Conservation (phyloP, 2,329 filamentous ascomycete genomes). For the Stenocarpella maydis region DNA sequence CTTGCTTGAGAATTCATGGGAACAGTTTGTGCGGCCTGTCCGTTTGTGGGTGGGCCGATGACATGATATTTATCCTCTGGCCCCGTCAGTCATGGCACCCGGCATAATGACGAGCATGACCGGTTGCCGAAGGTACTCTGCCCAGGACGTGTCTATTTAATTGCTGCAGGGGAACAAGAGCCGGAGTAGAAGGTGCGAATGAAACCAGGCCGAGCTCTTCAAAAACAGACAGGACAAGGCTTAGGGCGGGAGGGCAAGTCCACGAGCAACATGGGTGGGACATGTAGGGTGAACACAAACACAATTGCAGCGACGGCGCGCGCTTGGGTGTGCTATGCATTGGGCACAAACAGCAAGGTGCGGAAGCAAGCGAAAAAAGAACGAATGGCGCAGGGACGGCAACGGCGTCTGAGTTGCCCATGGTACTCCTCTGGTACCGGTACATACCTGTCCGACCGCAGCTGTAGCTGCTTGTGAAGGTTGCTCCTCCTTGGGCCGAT, state of each 20-base stretch:
- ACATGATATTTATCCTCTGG: constrained; percentile 24
- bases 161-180: constrained; percentile 23
- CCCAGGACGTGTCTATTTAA: constrained; percentile 17
- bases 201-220: constrained; percentile 9
- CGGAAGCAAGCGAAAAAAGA: constrained; percentile 5
- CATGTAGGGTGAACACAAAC: not conserved
- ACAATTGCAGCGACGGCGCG: not conserved
- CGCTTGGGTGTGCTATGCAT: constrained; percentile 12
- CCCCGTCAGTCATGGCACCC: constrained; percentile 6
- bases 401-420: constrained; percentile 3
- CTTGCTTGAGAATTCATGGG: constrained; percentile 19
- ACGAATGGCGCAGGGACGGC: constrained; percentile 7
- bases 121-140: constrained; percentile 27
- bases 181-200: constrained; percentile 20
- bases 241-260: constrained; percentile 16
- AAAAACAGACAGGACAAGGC: constrained; percentile 17
- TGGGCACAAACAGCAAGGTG: constrained; percentile 20
- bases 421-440: constrained; percentile 20
- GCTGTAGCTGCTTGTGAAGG: constrained; percentile 13
- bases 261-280: constrained; percentile 6
- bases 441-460: constrained; percentile 14
- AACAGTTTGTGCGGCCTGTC: constrained; percentile 16
- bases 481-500: constrained; percentile 20
- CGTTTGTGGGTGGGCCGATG: constrained; percentile 25
- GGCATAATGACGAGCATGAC: constrained; percentile 21